phyloP scores from a whole-genome alignment of 352 stramenopile genomes.

The Thalassiosira livingstoniorum region DNA sequence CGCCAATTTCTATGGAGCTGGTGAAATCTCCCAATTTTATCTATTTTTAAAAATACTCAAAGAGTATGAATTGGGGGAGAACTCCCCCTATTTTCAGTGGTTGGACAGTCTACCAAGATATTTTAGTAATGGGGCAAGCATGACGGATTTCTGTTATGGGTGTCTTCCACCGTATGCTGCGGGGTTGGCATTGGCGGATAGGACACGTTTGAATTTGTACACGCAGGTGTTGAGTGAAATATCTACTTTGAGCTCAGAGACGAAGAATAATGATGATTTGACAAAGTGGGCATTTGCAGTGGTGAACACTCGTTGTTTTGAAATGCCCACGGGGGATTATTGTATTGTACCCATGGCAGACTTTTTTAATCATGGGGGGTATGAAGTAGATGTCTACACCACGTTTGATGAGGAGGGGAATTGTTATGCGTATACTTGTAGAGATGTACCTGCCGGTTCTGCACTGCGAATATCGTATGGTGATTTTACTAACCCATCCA shows the following conservation, averaged over 20 bases:
- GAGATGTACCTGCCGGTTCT: constrained; percentile 47
- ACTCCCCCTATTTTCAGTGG: constrained; percentile 38
- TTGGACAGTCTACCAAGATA: constrained; percentile 50
- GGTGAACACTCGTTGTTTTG: constrained; percentile 36
- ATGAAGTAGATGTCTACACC: constrained; percentile 29
- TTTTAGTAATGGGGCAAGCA: constrained; percentile 47
- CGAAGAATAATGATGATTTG: constrained; percentile 41
- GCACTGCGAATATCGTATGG: constrained; percentile 57
- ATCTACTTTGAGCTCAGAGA: constrained; percentile 38
- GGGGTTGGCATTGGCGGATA: constrained; percentile 38
- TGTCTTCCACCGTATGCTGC: constrained; percentile 62
- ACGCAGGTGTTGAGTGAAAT: constrained; percentile 19
- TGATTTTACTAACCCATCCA: constrained; percentile 60
- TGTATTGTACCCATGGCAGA: constrained; percentile 34
- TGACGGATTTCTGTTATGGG: constrained; percentile 59
- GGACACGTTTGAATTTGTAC: constrained; percentile 30
- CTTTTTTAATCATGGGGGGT: constrained; percentile 50
- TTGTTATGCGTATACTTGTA: constrained; percentile 39
- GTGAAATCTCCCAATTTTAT: constrained; percentile 37
- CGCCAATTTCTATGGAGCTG: neutral
- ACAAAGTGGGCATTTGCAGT: constrained; percentile 42
- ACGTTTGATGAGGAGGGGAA: constrained; percentile 62
- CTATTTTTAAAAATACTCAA: constrained; percentile 54
- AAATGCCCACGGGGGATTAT: constrained; percentile 9
- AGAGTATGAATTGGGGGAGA: constrained; percentile 47